Evolutionary conservation across 2,329 filamentous ascomycete species (phyloP).

Genomic region (Rugonectria rugulosa): DNA sequence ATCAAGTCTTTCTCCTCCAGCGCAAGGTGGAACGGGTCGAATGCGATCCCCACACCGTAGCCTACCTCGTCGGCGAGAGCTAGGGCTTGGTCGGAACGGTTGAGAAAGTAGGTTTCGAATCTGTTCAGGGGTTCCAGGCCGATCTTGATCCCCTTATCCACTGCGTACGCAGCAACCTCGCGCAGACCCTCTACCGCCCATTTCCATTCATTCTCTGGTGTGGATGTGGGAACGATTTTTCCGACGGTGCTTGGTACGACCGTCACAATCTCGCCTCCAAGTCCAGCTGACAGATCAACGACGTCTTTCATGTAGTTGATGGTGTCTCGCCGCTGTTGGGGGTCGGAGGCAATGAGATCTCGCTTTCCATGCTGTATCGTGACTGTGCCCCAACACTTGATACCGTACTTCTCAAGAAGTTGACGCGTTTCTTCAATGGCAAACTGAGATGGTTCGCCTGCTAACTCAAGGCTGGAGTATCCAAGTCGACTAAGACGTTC

Average conservation of each 20-base stretch:
- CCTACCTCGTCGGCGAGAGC: constrained; percentile 30
- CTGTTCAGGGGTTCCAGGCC: constrained; percentile 31
- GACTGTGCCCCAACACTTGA: constrained; percentile 30
- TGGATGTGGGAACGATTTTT: constrained; percentile 21
- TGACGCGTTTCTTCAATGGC: constrained; percentile 6
- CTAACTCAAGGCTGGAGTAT: constrained; percentile 28
- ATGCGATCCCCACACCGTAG: constrained; percentile 18
- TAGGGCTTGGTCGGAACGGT: constrained; percentile 28
- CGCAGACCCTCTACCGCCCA: constrained; percentile 28
- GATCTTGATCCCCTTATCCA: constrained; percentile 20
- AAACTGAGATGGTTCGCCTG: constrained; percentile 22
- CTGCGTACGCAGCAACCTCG: constrained; percentile 23
- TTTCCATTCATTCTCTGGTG: constrained; percentile 26
- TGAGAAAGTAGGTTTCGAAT: constrained; percentile 35
- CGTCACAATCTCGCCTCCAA: constrained; percentile 22
- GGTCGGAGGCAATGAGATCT: constrained; percentile 25
- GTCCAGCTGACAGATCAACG: constrained; percentile 21
- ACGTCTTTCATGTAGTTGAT: constrained; percentile 30
- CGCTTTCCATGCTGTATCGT: constrained; percentile 29
- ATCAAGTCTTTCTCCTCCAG: constrained; percentile 29
- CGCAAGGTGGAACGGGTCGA: constrained; percentile 29
- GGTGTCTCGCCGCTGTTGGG: constrained; percentile 20
- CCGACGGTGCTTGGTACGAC: constrained; percentile 27
- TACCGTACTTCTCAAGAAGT: constrained; percentile 24
- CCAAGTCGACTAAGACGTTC: constrained; percentile 20